A percentile compares a stretch with the other conserved stretches of the same genome.
phyloP scores from a whole-genome alignment of 306 rosid genomes.

The Cercis canadensis region DNA sequence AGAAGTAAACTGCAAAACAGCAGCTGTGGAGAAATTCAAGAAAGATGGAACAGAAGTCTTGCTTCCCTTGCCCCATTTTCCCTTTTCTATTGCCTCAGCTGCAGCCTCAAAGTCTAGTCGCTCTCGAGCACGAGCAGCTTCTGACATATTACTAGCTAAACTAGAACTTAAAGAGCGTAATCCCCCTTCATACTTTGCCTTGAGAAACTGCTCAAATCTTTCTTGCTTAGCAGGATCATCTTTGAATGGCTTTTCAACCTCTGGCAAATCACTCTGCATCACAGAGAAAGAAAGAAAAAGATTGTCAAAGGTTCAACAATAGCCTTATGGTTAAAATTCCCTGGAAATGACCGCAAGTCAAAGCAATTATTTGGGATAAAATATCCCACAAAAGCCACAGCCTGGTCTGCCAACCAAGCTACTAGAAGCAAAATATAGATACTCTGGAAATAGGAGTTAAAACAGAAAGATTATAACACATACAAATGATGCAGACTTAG shows the following conservation, averaged over 20 bases:
- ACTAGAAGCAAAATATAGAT: constrained; percentile 37
- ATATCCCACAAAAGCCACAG: constrained; percentile 19
- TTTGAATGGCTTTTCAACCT: constrained; percentile 78
- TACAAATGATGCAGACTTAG: constrained; percentile 67
- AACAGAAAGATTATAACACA: constrained; percentile 45
- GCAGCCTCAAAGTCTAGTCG: constrained; percentile 95
- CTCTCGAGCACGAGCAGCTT: constrained; percentile 94
- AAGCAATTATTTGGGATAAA: constrained; percentile 25
- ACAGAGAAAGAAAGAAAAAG: constrained; percentile 29
- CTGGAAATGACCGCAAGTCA: neutral
- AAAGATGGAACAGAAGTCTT: constrained; percentile 55
- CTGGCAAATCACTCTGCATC: constrained; percentile 59
- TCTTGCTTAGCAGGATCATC: constrained; percentile 90
- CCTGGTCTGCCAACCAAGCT: constrained; percentile 26
- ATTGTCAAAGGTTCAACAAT: constrained; percentile 13
- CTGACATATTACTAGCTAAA: constrained; percentile 84
- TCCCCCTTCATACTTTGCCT: constrained; percentile 92
- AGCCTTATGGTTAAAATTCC: constrained; percentile 25
- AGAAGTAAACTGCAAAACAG: constrained; percentile 82
- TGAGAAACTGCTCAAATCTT: constrained; percentile 88
- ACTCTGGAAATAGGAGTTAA: constrained; percentile 19
- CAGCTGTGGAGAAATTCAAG: constrained; percentile 63
- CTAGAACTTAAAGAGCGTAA: constrained; percentile 74
- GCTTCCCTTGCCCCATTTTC: constrained; percentile 59
- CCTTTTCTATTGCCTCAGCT: constrained; percentile 86